phyloP scores from a whole-genome alignment of 2,329 filamentous ascomycete species.

The Aspergillus jensenii region DNA sequence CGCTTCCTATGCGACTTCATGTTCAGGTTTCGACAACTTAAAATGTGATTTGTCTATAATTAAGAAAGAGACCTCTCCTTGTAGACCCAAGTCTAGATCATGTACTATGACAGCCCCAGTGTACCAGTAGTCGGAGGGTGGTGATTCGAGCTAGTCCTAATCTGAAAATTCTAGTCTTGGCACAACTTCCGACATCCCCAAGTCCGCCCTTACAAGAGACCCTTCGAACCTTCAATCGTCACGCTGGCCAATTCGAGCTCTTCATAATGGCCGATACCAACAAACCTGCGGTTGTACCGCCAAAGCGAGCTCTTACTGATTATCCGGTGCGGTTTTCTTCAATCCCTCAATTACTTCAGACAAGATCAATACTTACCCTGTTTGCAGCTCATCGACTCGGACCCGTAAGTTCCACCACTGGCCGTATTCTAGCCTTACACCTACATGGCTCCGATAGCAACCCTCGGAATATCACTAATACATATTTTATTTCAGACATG shows the following conservation, averaged over 20 bases:
- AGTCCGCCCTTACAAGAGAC: slow-evolving; percentile 21
- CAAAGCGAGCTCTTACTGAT: slow-evolving; percentile 77
- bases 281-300: slow-evolving; percentile 59
- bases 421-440: slow-evolving; percentile 6
- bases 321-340: slow-evolving; percentile 70
- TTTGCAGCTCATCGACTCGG: slow-evolving; percentile 91
- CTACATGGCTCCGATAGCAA: not conserved
- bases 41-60: not conserved
- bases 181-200: slow-evolving; percentile 23
- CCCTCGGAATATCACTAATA: slow-evolving; percentile 27
- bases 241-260: slow-evolving; percentile 10
- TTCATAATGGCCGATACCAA: slow-evolving; percentile 39
- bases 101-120: too few species aligned
- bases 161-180: slow-evolving; percentile 19
- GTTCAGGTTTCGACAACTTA: not conserved
- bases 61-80: not conserved
- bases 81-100: too few species aligned
- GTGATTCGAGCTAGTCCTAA: slow-evolving; percentile 7
- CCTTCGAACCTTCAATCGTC: slow-evolving; percentile 23
- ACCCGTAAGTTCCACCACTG: slow-evolving; percentile 69
- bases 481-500: slow-evolving; percentile 61
- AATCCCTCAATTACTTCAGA: not conserved
- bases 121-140: too few species aligned
- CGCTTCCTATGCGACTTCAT: not conserved
- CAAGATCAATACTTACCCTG: slow-evolving; percentile 22